Evolutionary conservation across 2,329 filamentous ascomycete species (phyloP), one percentile per base, ranked within the genome.

Genomic region (Pseudocercospora crystallina): DNA sequence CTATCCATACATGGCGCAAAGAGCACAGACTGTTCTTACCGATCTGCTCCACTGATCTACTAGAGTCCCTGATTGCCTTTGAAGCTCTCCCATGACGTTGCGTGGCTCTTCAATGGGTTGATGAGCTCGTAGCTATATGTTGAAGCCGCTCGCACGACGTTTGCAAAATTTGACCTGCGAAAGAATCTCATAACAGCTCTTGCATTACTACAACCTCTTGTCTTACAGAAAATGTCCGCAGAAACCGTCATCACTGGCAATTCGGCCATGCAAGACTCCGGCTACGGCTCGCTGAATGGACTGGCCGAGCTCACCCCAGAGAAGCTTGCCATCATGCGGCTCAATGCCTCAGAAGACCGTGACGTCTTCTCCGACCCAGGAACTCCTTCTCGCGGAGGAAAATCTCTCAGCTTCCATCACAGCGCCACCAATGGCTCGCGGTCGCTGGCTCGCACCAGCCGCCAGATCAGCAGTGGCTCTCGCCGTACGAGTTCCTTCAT

Each of bases 401-500:
- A 47, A 13, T 49, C 45, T 3, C 37, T 43, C 20, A 43, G 37
- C 35, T 58, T 47, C 33, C 55, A 41, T 43, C 53, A 37, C 47
- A 38, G 39, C 30, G 39, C 36, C n/a, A 46, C 43, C 30, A 47
- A 45, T 15, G 47, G 50, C 32, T 41, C 43, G 9, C 43, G 54
- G 10, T 43, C 49, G 20, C 38, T 56, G 37, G 49, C 57, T 15
- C 57, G 57, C 35, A 53, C 55, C 9, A 51, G 41, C 42, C 53
- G 56, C 20, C 47, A 59, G 33, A 43, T 59, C 36, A 60, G 56
- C 46, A 57, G 51, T 32, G 47, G 49, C 12, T 54, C 57, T 10
- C 56, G 58, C 36, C 53, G 60, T 4, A 45, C 54, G n/a, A 57
- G 55, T 49, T 58, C 58, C n/a, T 60, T 60, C 51, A 53, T 62